Evolutionary conservation across 306 rosid genomes (phyloP).

Genomic region (Vicia villosa): DNA sequence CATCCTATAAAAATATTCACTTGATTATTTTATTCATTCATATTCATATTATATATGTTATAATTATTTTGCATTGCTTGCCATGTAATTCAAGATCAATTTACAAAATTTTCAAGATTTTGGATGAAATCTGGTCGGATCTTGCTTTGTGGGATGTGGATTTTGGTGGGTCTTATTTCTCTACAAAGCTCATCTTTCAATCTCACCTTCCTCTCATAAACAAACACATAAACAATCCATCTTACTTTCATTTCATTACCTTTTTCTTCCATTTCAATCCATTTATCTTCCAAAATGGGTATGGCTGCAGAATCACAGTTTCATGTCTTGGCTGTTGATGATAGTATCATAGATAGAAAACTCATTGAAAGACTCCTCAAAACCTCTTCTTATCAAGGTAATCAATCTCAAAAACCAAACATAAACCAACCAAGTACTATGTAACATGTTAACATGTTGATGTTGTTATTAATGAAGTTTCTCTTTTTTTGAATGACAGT

Average conservation of each 20-base stretch:
- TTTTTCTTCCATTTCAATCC: conserved; percentile 7
- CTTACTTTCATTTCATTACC: neutral
- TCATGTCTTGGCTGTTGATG: conserved; percentile 95
- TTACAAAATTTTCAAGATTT: conserved; percentile 80
- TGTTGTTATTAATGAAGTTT: neutral
- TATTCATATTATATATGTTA: conserved; percentile 5
- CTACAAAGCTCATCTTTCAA: conserved; percentile 47
- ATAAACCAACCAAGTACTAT: neutral
- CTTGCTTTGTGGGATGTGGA: conserved; percentile 87
- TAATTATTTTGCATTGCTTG: conserved; percentile 61
- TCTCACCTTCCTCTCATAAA: conserved; percentile 34
- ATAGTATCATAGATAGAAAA: conserved; percentile 79
- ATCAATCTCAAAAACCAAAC: neutral
- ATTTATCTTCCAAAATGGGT: conserved; percentile 57
- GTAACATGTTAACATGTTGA: no score
- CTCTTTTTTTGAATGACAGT: conserved; percentile 55
- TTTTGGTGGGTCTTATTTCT: conserved; percentile 71
- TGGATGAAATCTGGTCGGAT: conserved; percentile 97
- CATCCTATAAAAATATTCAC: conserved; percentile 45
- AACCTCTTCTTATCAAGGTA: conserved; percentile 91
- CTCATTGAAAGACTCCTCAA: conserved; percentile 82
- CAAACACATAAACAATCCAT: neutral
- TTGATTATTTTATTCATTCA: conserved; percentile 35
- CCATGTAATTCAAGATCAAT: conserved; percentile 71
- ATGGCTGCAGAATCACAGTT: conserved; percentile 76